These are phyloP conservation scores for Pichia sp. DNA, from an alignment of 1,139 yeast species.

Conservation along the genomic window DNA sequence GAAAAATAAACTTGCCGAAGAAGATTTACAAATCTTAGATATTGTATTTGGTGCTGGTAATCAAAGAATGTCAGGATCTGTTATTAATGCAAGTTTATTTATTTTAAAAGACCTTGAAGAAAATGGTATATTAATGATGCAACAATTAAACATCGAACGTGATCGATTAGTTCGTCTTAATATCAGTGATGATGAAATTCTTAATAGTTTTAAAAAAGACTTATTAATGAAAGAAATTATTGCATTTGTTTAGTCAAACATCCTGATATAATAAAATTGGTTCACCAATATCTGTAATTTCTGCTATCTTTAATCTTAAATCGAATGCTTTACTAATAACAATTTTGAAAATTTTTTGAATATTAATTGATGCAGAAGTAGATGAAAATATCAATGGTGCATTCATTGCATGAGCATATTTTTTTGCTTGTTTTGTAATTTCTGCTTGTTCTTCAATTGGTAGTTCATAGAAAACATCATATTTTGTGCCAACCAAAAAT, in stretches of 20 bases:
- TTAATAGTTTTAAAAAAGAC: constrained; percentile 54
- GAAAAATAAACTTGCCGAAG: constrained; percentile 20
- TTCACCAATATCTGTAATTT: constrained; percentile 77
- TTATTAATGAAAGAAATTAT: constrained; percentile 32
- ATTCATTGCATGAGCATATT: constrained; percentile 87
- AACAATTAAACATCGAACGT: constrained; percentile 63
- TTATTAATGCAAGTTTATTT: constrained; percentile 40
- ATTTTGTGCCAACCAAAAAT: constrained; percentile 88
- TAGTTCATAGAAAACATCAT: constrained; percentile 78
- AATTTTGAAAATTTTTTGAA: constrained; percentile 90
- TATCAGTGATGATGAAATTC: constrained; percentile 65
- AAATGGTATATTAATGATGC: constrained; percentile 67
- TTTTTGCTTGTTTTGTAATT: constrained; percentile 77
- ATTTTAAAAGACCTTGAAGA: constrained; percentile 66
- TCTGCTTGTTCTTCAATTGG: constrained; percentile 80
- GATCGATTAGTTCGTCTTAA: constrained; percentile 56
- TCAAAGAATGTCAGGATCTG: constrained; percentile 8
- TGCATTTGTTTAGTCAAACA: constrained; percentile 6
- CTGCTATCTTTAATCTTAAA: constrained; percentile 76
- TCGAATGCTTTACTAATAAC: constrained; percentile 91
- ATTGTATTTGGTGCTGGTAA: constrained; percentile 30
- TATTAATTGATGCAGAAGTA: constrained; percentile 87
- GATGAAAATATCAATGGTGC: constrained; percentile 89
- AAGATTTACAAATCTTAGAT: constrained; percentile 26
- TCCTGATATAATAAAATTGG: constrained; percentile 71